Base-by-base conservation (phyloP, 257 asterid species). In the Gynochthodes officinalis region DNA sequence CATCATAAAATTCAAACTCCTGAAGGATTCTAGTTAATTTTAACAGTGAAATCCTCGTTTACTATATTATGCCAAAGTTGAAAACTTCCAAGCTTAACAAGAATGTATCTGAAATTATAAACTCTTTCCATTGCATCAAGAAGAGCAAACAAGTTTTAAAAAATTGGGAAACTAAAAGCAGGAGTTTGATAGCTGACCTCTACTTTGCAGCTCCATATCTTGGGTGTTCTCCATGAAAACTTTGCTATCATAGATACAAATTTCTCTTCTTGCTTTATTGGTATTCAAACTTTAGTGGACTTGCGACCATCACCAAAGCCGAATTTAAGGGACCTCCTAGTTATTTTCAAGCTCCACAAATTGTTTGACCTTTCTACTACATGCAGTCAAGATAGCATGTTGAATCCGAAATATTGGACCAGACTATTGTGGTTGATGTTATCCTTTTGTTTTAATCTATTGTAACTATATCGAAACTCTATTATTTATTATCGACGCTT, bases 181-280 rank as follows among this genome's bases (percentile, higher is more conserved):
- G 48, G 5, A 46, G 25, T 10, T 61, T 40, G 59, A 69, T 1
- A 13, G 28, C 73, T 44, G 54, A 82, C 85, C 85, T 72, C 61
- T 54, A 33, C 30, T 69, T 42, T 82, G 83, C 50, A 78, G 83
- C 42, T 75, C 81, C 69, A 82, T 37, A 62, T 75, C 79, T 64
- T 73, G 75, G 69, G 43, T 33, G 30, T 55, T 67, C 27, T 63
- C 81, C 85, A 78, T 78, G 79, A 57, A 33, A 42, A 7, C 4
- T 15, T 19, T 37, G 37, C 28, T 59, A 4, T 57, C 39, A 21
- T 21, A 3, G 23, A 25, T 5, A 35, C 4, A n/a, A 15, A 0
- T 39, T 54, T 37, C 27, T 19, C 32, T 60, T 13, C 57, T 35
- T 54, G 30, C 48, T 49, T 64, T 42, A 10, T 52, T 32, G 71